phyloP scores from a whole-genome alignment of 2,329 filamentous ascomycete species.

The Pestalotiopsis sp. region DNA sequence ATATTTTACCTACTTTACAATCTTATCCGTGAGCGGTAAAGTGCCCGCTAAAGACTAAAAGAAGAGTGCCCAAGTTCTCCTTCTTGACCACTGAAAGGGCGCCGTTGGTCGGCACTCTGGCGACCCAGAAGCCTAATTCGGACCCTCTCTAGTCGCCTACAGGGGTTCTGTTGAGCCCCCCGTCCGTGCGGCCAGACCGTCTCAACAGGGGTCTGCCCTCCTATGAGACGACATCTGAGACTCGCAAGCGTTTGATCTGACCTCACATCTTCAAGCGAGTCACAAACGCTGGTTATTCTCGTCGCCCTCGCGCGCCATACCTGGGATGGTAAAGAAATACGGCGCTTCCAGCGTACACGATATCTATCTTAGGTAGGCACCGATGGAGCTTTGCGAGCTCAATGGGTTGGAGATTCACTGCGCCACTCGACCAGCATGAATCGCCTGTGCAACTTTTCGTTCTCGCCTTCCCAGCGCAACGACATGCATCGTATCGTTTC shows the following conservation, averaged over 20 bases:
- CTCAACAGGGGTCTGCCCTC: slow-evolving; percentile 7
- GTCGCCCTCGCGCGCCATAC: neutral
- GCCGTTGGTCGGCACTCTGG: neutral
- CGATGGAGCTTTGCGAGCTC: neutral
- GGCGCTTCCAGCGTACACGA: neutral
- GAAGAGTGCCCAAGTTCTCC: too few species aligned
- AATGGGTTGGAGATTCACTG: neutral
- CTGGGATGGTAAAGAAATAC: neutral
- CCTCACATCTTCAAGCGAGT: slow-evolving; percentile 11
- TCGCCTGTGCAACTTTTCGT: neutral
- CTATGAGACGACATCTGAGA: slow-evolving; percentile 9
- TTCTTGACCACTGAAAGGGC: slow-evolving; percentile 5
- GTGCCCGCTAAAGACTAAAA: neutral
- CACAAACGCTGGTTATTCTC: neutral
- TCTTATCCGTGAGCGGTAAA: neutral
- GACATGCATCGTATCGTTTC: neutral
- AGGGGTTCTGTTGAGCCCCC: neutral
- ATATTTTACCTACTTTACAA: neutral
- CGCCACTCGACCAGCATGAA: neutral
- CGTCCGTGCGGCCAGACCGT: slow-evolving; percentile 7
- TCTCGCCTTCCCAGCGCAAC: neutral
- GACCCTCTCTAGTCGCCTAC: slow-evolving; percentile 1
- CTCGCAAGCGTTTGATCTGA: slow-evolving; percentile 12
- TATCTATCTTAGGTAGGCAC: neutral
- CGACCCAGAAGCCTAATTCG: slow-evolving; percentile 6